Evolutionary conservation across 768 basidiomycete genomes (phyloP).

Genomic region (Kwoniella newhampshirensis): DNA sequence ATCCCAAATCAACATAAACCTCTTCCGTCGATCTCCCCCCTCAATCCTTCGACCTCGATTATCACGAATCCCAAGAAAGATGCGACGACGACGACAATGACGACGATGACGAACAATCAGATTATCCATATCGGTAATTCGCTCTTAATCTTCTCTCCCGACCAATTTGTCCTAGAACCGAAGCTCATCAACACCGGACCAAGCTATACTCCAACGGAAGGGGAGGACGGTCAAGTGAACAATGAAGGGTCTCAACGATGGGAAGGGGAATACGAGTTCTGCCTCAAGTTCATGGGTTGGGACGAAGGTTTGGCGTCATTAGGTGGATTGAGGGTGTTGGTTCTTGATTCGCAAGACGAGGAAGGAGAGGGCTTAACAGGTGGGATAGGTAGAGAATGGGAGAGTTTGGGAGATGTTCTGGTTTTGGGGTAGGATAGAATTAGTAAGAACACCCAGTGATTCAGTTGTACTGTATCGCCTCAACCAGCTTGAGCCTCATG

Average conservation of each 20-base stretch:
- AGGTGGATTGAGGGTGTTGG: conserved; percentile 37
- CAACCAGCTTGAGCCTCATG: too few species aligned
- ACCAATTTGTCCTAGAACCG: neutral
- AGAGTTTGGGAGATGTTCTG: conserved; percentile 37
- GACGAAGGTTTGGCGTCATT: conserved; percentile 32
- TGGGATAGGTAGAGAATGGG: conserved; percentile 28
- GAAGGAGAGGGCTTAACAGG: conserved; percentile 1
- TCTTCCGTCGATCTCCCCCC: neutral
- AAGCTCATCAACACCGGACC: conserved; percentile 4
- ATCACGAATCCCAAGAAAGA: too few species aligned
- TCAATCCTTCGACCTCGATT: too few species aligned
- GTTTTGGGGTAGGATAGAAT: conserved; percentile 15
- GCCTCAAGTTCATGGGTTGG: conserved; percentile 31
- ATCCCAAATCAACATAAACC: neutral
- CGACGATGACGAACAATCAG: conserved; percentile 4
- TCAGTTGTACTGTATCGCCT: too few species aligned
- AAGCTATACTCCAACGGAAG: neutral
- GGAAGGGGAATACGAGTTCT: conserved; percentile 28
- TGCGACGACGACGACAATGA: too few species aligned
- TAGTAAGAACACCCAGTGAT: too few species aligned
- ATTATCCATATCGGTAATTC: conserved; percentile 19
- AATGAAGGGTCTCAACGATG: too few species aligned
- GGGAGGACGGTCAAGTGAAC: neutral
- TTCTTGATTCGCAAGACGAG: conserved; percentile 13
- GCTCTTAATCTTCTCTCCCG: conserved; percentile 2